phyloP scores from a whole-genome alignment of 2,329 filamentous ascomycete species.

The Beauveria bassiana region DNA sequence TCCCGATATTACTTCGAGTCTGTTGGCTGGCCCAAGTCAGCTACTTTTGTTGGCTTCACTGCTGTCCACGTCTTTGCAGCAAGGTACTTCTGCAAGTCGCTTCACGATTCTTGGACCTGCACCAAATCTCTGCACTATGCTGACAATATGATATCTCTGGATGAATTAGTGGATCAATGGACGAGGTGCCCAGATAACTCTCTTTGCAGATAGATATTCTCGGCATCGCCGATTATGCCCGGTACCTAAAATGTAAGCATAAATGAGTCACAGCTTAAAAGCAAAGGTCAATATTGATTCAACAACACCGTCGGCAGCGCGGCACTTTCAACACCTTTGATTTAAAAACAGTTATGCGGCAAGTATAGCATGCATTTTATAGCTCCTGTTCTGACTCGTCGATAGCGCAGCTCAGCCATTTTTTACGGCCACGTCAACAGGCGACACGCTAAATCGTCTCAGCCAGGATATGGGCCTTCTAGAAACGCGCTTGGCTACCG shows the following conservation, averaged over 20 bases:
- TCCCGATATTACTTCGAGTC: conserved; percentile 17
- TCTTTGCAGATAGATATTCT: conserved; percentile 14
- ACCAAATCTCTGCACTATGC: background rate
- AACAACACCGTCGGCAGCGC: conserved; percentile 21
- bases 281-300: background rate
- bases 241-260: background rate
- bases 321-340: conserved; percentile 16
- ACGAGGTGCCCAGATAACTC: conserved; percentile 14
- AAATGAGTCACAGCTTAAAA: background rate
- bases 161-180: conserved; percentile 20
- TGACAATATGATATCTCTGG: conserved; percentile 16
- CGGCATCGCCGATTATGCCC: conserved; percentile 14
- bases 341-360: conserved; percentile 25
- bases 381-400: conserved; percentile 10
- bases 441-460: conserved; percentile 29
- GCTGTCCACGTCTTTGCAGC: conserved; percentile 16
- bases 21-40: conserved; percentile 10
- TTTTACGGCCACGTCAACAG: conserved; percentile 28
- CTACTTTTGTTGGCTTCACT: conserved; percentile 1
- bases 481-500: conserved; percentile 3
- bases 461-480: conserved; percentile 28
- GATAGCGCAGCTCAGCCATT: conserved; percentile 24
- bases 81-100: conserved; percentile 16
- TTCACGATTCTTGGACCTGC: background rate
- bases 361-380: conserved; percentile 1